phyloP scores from a whole-genome alignment of 305 asterid genomes.

The Fraxinus albicans region DNA sequence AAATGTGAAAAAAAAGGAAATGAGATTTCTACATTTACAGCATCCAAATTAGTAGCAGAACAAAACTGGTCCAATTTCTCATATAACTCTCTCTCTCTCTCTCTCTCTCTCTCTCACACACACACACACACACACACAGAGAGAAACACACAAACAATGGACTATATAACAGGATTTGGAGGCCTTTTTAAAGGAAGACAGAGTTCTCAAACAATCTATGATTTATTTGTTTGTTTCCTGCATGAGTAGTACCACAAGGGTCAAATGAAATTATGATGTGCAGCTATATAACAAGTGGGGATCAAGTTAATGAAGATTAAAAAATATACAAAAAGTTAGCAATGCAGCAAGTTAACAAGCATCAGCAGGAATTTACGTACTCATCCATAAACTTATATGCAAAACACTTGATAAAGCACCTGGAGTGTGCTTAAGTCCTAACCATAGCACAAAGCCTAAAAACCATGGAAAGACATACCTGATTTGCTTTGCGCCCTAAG shows the following conservation, averaged over 20 bases:
- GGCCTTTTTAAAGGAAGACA: conserved; percentile 34
- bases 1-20: background rate
- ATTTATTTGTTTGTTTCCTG: conserved; percentile 50
- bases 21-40: conserved; percentile 29
- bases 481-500: conserved; percentile 67
- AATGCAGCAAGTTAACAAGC: background rate
- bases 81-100: background rate
- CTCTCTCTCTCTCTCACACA: background rate
- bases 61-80: too few relatives aligned
- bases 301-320: background rate
- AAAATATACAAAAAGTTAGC: background rate
- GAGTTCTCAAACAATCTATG: conserved; percentile 24
- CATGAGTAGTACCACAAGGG: conserved; percentile 49
- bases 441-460: background rate
- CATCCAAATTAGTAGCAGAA: conserved; percentile 34
- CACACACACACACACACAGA: background rate
- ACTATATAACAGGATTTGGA: background rate
- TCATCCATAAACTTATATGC: background rate
- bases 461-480: conserved; percentile 37
- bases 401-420: background rate
- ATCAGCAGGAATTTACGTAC: background rate
- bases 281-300: background rate
- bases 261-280: conserved; percentile 43
- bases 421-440: background rate
- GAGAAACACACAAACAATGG: conserved; percentile 14